Base-by-base conservation (phyloP, 2,329 filamentous ascomycete species). In the Aspergillus vadensis region DNA sequence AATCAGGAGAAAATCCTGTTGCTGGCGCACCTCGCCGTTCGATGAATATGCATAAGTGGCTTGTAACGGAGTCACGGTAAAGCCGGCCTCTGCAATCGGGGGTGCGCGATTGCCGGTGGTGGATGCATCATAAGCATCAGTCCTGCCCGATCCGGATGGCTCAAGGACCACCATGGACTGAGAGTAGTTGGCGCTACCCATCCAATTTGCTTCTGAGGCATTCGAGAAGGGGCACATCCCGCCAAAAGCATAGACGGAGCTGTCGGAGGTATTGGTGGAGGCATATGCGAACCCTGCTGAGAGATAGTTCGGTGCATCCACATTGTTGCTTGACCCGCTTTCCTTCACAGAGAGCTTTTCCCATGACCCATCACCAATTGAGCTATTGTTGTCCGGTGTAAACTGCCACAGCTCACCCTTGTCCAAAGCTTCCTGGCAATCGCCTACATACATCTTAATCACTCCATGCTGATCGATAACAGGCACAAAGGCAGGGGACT, bases 81-180 rank as follows among this genome's bases (percentile, higher is more conserved):
- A 96, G 8, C 94, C 94, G 8, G 94, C 94, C 76, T 96, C 92
- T 1, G 92, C 83, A 47, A 93, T 85, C 0, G 91, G 90, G 70
- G 89, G 76, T 3, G 88, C 89, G 50, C 85, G 80, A 59, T 79
- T 80, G 5, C 82, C 76, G 0, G 81, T 80, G 3, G 82, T 70
- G 17, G 78, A 79, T 6, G 83, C 68, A 9, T 80, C 71, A 67
- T 83, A 85, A 1, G 68, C 63, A 14, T 57, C 51, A 39, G 65
- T 53, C 51, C 69, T 62, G 51, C 63, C 30, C 14, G 51, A 63
- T 7, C 49, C 55, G 14, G 61, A 25, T 12, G 73, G 72, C 47
- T 77, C 72, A 0, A 90, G 81, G 0, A 83, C 74, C n/a, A 94
- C 75, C 90, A 97, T 93, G 19, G 83, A 79, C 70, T 92, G 92